Evolutionary conservation across 805 yeast genomes (phyloP).

Genomic region (Cyberlindnera japonica): DNA sequence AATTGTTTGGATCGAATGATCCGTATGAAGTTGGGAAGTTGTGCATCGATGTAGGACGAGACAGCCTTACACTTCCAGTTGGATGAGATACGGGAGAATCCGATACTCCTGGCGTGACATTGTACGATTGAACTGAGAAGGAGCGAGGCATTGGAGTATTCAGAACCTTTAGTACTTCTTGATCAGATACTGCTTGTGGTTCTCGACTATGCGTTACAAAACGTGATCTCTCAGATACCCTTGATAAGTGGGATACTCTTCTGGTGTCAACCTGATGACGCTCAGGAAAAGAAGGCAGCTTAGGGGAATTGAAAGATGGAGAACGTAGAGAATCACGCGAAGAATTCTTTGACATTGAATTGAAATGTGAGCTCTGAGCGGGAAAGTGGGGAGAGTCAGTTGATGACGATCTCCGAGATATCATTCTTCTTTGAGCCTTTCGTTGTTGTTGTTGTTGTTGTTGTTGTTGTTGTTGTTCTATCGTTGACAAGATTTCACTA

Average conservation of each 20-base stretch:
- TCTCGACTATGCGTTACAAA: too few species aligned
- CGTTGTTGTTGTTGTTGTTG: neutral
- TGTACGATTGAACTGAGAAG: conserved; percentile 6
- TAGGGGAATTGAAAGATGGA: conserved; percentile 12
- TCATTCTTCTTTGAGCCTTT: neutral
- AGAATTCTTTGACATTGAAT: neutral
- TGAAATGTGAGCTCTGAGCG: neutral
- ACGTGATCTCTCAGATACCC: too few species aligned
- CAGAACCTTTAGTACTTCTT: conserved; percentile 5
- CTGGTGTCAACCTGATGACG: neutral
- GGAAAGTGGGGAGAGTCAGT: neutral
- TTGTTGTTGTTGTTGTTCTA: conserved; percentile 2
- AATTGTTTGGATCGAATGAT: neutral
- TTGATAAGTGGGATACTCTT: neutral
- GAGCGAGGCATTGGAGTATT: conserved; percentile 18
- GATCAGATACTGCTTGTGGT: neutral
- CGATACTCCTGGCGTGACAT: neutral
- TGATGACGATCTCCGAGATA: conserved; percentile 1
- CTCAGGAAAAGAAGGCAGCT: conserved; percentile 8
- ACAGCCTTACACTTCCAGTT: neutral
- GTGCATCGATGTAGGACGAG: conserved; percentile 11
- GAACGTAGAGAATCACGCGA: conserved; percentile 10
- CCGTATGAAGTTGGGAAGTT: conserved; percentile 3
- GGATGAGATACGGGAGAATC: neutral
- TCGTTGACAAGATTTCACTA: neutral